Conservation (phyloP, 2,329 filamentous ascomycete genomes). For the Cladobotryum mycophilum region DNA sequence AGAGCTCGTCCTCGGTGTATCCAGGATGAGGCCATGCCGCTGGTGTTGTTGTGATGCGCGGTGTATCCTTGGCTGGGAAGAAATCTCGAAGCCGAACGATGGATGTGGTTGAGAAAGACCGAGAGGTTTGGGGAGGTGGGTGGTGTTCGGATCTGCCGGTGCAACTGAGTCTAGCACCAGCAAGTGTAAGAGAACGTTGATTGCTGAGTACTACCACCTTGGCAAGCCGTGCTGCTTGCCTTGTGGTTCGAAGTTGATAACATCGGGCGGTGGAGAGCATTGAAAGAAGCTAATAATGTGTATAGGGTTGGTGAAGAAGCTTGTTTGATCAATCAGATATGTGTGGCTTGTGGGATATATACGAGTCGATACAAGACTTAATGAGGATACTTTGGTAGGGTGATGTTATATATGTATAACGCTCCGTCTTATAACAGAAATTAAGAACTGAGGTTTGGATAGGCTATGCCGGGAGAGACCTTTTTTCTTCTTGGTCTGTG, state of each 20-base stretch:
- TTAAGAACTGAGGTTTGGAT: no score
- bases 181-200: conserved; percentile 7
- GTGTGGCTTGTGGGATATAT: no score
- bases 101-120: conserved; percentile 46
- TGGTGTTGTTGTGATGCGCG: conserved; percentile 55
- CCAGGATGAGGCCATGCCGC: conserved; percentile 65
- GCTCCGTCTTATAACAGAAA: no score
- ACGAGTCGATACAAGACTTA: no score
- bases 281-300: background rate
- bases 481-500: no score
- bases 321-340: no score
- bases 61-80: conserved; percentile 56
- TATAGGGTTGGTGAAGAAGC: background rate
- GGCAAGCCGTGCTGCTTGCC: conserved; percentile 20
- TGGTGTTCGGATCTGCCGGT: conserved; percentile 12
- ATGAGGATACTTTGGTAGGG: no score
- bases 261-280: background rate
- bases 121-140: conserved; percentile 13
- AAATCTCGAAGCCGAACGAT: conserved; percentile 46
- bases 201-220: conserved; percentile 6
- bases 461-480: no score
- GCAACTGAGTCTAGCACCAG: conserved; percentile 12
- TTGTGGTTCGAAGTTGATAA: conserved; percentile 11
- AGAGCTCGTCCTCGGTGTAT: conserved; percentile 77
- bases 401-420: no score